Percentiles rank a stretch among this genome's conserved stretches.
Conservation (phyloP, 108 stramenopile genomes). For the Nitzschia sp. region DNA sequence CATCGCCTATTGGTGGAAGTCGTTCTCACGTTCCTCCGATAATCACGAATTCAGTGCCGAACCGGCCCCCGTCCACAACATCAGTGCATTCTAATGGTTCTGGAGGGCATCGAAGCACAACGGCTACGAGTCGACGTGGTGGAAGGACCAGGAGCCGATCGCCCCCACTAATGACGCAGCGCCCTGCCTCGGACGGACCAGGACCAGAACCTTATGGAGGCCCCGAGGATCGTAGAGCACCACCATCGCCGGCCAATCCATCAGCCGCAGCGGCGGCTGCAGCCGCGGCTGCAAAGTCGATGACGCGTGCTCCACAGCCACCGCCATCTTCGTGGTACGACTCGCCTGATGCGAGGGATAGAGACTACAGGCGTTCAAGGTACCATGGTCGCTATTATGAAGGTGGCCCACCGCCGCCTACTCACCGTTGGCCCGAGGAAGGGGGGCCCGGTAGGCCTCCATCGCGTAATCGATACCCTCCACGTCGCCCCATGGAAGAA, state of each 20-base stretch:
- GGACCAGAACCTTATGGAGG: conserved; percentile 3
- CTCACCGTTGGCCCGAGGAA: conserved; percentile 9
- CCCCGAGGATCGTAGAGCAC: neutral
- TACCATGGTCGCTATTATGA: conserved; percentile 10
- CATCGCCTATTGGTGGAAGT: neutral
- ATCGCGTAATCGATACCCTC: conserved; percentile 12
- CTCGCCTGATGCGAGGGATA: conserved; percentile 7
- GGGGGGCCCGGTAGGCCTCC: conserved; percentile 2
- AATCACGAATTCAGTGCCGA: conserved; percentile 25
- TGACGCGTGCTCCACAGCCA: conserved; percentile 21
- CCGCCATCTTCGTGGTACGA: conserved; percentile 25
- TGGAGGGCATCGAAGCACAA: conserved; percentile 29
- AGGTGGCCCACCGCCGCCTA: conserved; percentile 13
- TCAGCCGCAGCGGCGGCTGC: conserved; percentile 55
- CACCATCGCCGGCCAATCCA: conserved; percentile 40
- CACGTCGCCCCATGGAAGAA: conserved; percentile 6
- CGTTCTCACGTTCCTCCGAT: conserved; percentile 47
- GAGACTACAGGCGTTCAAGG: conserved; percentile 15
- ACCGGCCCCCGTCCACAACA: conserved; percentile 38
- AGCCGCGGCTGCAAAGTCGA: conserved; percentile 61
- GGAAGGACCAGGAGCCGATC: conserved; percentile 53
- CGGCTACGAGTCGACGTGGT: conserved; percentile 53
- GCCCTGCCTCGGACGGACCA: conserved; percentile 26
- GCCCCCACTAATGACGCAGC: conserved; percentile 19
- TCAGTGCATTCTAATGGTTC: conserved; percentile 39